Percentiles rank a stretch among this genome's conserved stretches.
Conservation (phyloP, 352 stramenopile species). For the Pythium guiyangense region DNA sequence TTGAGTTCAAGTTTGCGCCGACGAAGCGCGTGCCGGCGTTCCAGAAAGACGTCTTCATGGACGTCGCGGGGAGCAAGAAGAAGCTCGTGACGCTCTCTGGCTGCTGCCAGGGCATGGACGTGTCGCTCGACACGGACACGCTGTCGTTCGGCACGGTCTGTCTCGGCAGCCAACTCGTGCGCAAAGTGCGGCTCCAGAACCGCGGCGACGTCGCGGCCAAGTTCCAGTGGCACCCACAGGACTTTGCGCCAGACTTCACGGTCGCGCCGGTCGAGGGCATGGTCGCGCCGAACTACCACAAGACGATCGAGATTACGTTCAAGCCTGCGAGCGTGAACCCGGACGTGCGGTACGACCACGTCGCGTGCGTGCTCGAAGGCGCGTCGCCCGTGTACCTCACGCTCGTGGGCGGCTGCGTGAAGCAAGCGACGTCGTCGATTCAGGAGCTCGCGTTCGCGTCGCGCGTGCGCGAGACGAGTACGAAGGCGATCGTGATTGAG, state of each 20-base stretch:
- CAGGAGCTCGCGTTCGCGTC: conserved; percentile 85
- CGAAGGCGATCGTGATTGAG: conserved; percentile 64
- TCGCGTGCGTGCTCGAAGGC: conserved; percentile 69
- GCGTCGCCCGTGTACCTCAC: conserved; percentile 57
- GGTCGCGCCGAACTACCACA: conserved; percentile 80
- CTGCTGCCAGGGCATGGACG: conserved; percentile 88
- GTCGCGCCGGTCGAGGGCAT: conserved; percentile 80
- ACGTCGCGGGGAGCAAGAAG: conserved; percentile 55
- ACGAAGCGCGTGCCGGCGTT: conserved; percentile 61
- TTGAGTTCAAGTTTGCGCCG: conserved; percentile 76
- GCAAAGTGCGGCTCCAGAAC: conserved; percentile 88
- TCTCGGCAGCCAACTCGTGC: conserved; percentile 76
- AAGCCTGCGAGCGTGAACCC: conserved; percentile 67
- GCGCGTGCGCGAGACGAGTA: conserved; percentile 59
- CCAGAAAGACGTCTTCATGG: conserved; percentile 57
- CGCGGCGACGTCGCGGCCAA: conserved; percentile 85
- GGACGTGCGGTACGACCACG: conserved; percentile 86
- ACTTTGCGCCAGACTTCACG: conserved; percentile 79
- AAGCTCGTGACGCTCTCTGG: conserved; percentile 83
- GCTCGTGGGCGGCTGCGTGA: conserved; percentile 82
- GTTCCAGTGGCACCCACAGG: conserved; percentile 80
- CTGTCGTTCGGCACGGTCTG: conserved; percentile 90
- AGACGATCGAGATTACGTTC: conserved; percentile 90
- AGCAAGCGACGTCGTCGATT: conserved; percentile 84
- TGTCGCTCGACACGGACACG: conserved; percentile 85